Conservation (phyloP, 2,329 filamentous ascomycete species). For the Aphanocladium album region DNA sequence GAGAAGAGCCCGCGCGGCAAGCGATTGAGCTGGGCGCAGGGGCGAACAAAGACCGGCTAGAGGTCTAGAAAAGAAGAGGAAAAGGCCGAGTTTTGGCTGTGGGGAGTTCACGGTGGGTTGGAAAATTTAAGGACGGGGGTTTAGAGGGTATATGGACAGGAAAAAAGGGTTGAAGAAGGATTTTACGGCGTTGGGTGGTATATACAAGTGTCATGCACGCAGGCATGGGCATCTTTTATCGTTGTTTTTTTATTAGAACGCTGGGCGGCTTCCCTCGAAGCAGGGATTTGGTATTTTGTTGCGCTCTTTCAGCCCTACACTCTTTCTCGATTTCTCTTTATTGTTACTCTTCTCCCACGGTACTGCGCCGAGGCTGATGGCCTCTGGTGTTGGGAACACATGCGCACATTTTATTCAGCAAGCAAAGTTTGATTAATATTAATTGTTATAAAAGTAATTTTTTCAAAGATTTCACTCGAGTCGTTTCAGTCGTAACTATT, state of each 20-base stretch:
- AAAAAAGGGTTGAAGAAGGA: background rate
- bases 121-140: background rate
- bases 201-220: background rate
- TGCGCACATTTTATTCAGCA: background rate
- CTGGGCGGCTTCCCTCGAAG: background rate
- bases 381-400: background rate
- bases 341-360: background rate
- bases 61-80: background rate
- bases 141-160: no score
- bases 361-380: background rate
- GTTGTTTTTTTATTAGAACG: background rate
- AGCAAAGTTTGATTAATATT: background rate
- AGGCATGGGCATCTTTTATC: slow-evolving; percentile 3
- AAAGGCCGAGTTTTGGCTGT: background rate
- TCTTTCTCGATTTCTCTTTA: background rate
- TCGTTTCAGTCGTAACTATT: background rate
- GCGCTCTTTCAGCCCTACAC: background rate
- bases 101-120: background rate
- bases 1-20: slow-evolving; percentile 15
- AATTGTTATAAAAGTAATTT: background rate
- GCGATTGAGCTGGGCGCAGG: slow-evolving; percentile 17
- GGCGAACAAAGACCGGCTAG: slow-evolving; percentile 19
- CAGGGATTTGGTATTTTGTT: background rate
- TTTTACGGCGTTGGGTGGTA: slow-evolving; percentile 6
- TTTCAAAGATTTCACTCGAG: no score